Percentiles rank a stretch among this genome's conserved stretches.
Conservation (phyloP, 805 yeast genomes). For the Pichia eremophila region DNA sequence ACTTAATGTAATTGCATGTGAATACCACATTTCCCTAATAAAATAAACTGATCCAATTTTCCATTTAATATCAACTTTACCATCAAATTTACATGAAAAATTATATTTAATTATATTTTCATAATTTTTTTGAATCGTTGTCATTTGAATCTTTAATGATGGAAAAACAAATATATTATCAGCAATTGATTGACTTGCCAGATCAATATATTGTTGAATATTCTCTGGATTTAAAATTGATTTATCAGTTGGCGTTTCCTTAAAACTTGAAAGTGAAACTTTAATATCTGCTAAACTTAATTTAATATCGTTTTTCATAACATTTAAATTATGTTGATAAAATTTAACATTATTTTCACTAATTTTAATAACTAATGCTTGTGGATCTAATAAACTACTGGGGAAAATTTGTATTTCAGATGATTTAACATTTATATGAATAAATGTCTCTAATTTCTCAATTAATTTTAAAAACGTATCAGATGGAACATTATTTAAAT, state of each 20-base stretch:
- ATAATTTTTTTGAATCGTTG: conserved; percentile 51
- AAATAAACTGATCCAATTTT: conserved; percentile 86
- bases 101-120: conserved; percentile 53
- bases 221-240: conserved; percentile 25
- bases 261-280: conserved; percentile 58
- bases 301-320: conserved; percentile 47
- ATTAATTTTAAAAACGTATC: conserved; percentile 19
- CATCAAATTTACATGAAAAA: conserved; percentile 71
- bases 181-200: conserved; percentile 56
- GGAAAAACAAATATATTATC: conserved; percentile 80
- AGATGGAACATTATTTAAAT: conserved; percentile 2
- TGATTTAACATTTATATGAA: conserved; percentile 51
- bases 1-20: conserved; percentile 66
- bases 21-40: conserved; percentile 85
- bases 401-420: conserved; percentile 68
- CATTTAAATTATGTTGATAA: conserved; percentile 36
- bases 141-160: conserved; percentile 63
- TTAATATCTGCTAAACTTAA: conserved; percentile 53
- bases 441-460: conserved; percentile 51
- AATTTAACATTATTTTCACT: conserved; percentile 47
- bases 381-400: conserved; percentile 66
- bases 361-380: conserved; percentile 56
- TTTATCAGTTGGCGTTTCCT: conserved; percentile 42
- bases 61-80: conserved; percentile 88
- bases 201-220: conserved; percentile 45